Evolutionary conservation across 129 eudicot genomes (phyloP).

Genomic region (Scalesia atractyloides): DNA sequence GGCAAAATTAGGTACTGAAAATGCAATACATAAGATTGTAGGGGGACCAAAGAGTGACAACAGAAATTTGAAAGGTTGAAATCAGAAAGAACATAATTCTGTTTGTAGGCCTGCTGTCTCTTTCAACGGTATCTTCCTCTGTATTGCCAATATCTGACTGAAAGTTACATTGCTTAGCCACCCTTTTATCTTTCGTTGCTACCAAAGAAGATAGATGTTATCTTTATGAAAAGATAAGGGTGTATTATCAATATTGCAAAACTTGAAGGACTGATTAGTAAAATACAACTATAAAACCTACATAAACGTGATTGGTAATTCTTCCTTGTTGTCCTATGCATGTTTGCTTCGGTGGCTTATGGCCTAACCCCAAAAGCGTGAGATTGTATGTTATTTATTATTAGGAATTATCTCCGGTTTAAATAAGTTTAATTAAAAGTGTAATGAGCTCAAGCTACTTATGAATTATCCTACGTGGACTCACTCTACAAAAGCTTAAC

Average conservation of each 20-base stretch:
- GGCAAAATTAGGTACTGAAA: conserved; percentile 20
- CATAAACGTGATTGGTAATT: neutral
- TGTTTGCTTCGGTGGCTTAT: too few relatives aligned
- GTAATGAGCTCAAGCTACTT: neutral
- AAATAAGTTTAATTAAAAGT: neutral
- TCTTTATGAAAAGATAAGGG: conserved; percentile 19
- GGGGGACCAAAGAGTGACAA: conserved; percentile 28
- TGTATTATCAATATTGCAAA: neutral
- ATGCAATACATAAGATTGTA: conserved; percentile 10
- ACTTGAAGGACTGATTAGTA: conserved; percentile 7
- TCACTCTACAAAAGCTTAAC: neutral
- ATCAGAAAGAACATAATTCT: conserved; percentile 32
- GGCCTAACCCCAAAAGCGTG: neutral
- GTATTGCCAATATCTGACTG: conserved; percentile 41
- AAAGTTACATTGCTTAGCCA: conserved; percentile 40
- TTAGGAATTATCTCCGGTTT: neutral
- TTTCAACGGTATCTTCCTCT: conserved; percentile 43
- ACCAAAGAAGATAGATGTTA: conserved; percentile 28
- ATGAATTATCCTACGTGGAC: neutral
- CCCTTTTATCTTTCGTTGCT: conserved; percentile 31
- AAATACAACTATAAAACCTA: neutral
- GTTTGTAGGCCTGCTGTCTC: conserved; percentile 40
- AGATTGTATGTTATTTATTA: neutral
- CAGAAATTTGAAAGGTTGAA: conserved; percentile 21
- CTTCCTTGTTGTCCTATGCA: neutral